These are phyloP conservation scores for Peterozyma xylosa DNA, from an alignment of 805 yeast genomes.

Conservation along the genomic window DNA sequence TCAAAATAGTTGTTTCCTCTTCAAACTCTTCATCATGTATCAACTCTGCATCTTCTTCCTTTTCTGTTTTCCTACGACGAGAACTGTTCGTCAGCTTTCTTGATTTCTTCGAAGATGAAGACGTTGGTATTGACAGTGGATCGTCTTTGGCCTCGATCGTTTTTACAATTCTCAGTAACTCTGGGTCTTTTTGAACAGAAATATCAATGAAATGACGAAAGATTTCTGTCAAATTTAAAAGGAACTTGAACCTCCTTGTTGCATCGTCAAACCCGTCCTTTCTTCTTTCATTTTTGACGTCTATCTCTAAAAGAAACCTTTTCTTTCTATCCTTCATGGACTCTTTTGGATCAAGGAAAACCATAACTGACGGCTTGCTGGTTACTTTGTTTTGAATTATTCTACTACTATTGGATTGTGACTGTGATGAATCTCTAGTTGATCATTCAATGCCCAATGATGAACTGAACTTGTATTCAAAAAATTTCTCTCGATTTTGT, in stretches of 20 bases:
- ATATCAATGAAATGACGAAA: conserved; percentile 84
- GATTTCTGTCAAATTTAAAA: conserved; percentile 75
- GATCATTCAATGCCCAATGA: too few relatives aligned
- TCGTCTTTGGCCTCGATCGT: conserved; percentile 39
- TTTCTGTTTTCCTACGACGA: conserved; percentile 82
- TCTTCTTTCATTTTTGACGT: conserved; percentile 49
- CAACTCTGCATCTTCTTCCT: conserved; percentile 92
- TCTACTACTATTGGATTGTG: too few relatives aligned
- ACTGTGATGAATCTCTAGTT: too few relatives aligned
- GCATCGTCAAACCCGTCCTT: conserved; percentile 54
- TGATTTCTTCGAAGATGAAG: conserved; percentile 13
- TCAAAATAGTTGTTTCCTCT: conserved; percentile 60
- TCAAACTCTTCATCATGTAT: conserved; percentile 73
- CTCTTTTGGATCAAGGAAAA: conserved; percentile 10
- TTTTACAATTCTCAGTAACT: conserved; percentile 53
- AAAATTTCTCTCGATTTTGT: too few relatives aligned
- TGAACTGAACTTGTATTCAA: too few relatives aligned
- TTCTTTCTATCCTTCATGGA: conserved; percentile 32
- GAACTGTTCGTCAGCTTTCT: conserved; percentile 16
- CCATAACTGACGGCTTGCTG: background rate
- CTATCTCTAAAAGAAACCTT: conserved; percentile 42
- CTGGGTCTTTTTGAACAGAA: conserved; percentile 71
- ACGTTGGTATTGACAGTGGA: too few relatives aligned
- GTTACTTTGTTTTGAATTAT: background rate
- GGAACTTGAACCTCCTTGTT: conserved; percentile 70